phyloP scores from a whole-genome alignment of 352 stramenopile species.

The Globisporangium alternatum region DNA sequence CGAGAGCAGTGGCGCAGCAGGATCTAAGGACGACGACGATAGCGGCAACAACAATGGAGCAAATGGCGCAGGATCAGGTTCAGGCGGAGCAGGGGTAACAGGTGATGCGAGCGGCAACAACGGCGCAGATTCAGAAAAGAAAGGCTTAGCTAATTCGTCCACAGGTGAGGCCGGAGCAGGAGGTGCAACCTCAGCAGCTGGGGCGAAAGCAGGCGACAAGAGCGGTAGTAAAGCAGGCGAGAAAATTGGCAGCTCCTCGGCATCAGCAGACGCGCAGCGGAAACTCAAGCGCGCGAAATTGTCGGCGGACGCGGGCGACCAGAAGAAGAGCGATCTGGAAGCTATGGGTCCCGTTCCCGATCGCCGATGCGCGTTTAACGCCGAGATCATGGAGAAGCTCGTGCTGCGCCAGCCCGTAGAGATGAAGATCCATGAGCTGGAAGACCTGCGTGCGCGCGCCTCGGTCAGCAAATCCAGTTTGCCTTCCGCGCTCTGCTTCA shows the following conservation, averaged over 20 bases:
- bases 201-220: constrained; percentile 41
- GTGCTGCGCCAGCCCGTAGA: constrained; percentile 61
- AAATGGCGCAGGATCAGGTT: constrained; percentile 11
- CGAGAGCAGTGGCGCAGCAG: constrained; percentile 19
- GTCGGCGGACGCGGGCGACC: constrained; percentile 27
- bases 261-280: constrained; percentile 34
- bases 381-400: constrained; percentile 76
- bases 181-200: constrained; percentile 10
- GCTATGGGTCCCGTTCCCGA: constrained; percentile 62
- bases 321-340: constrained; percentile 58
- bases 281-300: constrained; percentile 62
- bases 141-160: constrained; percentile 17
- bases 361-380: constrained; percentile 64
- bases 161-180: constrained; percentile 22
- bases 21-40: constrained; percentile 22
- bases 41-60: constrained; percentile 17
- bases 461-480: constrained; percentile 47
- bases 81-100: constrained; percentile 16
- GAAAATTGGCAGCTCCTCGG: constrained; percentile 2
- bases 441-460: constrained; percentile 59
- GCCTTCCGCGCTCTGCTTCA: constrained; percentile 76
- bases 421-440: constrained; percentile 65
- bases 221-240: constrained; percentile 20
- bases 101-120: constrained; percentile 9
- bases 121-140: constrained; percentile 44